These are phyloP conservation scores for Tetrapisispora iriomotensis DNA, from an alignment of 805 yeast species.

Conservation along the genomic window DNA sequence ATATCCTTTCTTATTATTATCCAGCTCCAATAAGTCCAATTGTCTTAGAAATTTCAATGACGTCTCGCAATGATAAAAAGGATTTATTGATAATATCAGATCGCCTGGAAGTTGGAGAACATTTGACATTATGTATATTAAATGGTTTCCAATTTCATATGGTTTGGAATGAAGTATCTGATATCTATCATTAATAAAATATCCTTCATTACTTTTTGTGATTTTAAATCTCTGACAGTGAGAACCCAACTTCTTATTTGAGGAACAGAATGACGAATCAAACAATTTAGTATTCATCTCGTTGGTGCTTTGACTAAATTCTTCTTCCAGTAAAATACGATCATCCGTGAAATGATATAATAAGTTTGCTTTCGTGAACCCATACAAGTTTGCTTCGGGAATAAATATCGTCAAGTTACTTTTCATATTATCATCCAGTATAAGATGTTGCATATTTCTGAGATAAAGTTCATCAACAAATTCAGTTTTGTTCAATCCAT, in stretches of 20 bases:
- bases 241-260: slow-evolving; percentile 44
- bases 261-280: slow-evolving; percentile 43
- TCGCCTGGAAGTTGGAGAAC: slow-evolving; percentile 55
- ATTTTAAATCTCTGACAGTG: slow-evolving; percentile 55
- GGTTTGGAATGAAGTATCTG: slow-evolving; percentile 35
- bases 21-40: slow-evolving; percentile 42
- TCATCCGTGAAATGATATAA: slow-evolving; percentile 51
- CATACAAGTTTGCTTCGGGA: slow-evolving; percentile 29
- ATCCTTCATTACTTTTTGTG: slow-evolving; percentile 20
- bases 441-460: slow-evolving; percentile 43
- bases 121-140: slow-evolving; percentile 56
- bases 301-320: slow-evolving; percentile 6
- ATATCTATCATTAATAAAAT: slow-evolving; percentile 47
- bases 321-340: slow-evolving; percentile 14
- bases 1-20: slow-evolving; percentile 52
- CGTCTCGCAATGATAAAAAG: slow-evolving; percentile 51
- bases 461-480: slow-evolving; percentile 65
- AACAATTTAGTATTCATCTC: slow-evolving; percentile 28
- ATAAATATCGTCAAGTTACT: slow-evolving; percentile 55
- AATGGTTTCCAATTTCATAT: slow-evolving; percentile 47
- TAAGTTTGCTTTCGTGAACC: slow-evolving; percentile 31
- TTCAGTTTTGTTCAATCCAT: slow-evolving; percentile 48
- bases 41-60: slow-evolving; percentile 50
- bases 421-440: slow-evolving; percentile 38
- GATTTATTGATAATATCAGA: slow-evolving; percentile 55